Conservation (phyloP, 805 yeast species). For the Cyberlindnera maritima region DNA sequence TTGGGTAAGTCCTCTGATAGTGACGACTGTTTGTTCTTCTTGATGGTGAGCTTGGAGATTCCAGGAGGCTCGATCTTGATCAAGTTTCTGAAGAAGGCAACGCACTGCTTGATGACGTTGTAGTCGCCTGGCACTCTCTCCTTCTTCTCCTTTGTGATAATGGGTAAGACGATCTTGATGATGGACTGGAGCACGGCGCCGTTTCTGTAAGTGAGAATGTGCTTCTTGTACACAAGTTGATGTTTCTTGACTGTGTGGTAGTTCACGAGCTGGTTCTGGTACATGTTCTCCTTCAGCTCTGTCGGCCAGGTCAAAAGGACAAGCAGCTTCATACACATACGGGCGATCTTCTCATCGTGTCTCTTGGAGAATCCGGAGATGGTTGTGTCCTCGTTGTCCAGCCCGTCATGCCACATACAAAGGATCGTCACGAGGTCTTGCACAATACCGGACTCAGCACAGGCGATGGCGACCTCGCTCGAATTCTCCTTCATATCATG, state of each 20-base stretch:
- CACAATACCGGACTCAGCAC: conserved; percentile 76
- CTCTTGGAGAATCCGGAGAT: conserved; percentile 32
- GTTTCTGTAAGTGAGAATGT: conserved; percentile 51
- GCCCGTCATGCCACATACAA: conserved; percentile 62
- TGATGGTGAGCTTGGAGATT: conserved; percentile 44
- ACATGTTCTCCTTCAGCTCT: conserved; percentile 47
- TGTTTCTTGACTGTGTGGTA: conserved; percentile 61
- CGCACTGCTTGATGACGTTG: conserved; percentile 65
- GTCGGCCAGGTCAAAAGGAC: conserved; percentile 88
- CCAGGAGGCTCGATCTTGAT: conserved; percentile 72
- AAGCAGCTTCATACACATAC: conserved; percentile 72
- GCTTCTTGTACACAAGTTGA: conserved; percentile 70
- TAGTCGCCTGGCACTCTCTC: conserved; percentile 71
- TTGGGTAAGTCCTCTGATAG: conserved; percentile 45
- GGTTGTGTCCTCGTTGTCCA: conserved; percentile 24
- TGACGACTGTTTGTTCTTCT: conserved; percentile 31
- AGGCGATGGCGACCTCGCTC: conserved; percentile 84
- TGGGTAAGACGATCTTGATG: conserved; percentile 63
- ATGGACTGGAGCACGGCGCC: conserved; percentile 70
- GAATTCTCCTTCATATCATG: conserved; percentile 72
- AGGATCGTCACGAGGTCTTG: conserved; percentile 76
- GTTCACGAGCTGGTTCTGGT: conserved; percentile 53
- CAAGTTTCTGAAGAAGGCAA: conserved; percentile 76
- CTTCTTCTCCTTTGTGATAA: conserved; percentile 45
- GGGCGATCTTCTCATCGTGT: conserved; percentile 56